Base-by-base conservation (phyloP, 2,329 filamentous ascomycete species). In the Xylaria sp. region DNA sequence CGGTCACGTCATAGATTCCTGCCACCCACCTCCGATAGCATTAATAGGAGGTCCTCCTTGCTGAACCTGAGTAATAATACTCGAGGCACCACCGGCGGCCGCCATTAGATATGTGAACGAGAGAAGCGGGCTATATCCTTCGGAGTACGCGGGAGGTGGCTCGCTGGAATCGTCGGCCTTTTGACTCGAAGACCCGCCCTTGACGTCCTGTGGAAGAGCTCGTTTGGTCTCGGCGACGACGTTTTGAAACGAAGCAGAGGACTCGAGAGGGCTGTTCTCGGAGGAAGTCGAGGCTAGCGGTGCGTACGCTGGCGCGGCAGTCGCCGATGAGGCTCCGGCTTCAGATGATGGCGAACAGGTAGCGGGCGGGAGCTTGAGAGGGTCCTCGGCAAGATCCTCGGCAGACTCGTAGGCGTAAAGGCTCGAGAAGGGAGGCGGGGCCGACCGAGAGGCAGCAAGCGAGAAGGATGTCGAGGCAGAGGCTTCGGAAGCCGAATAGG, bases 41-140 rank as follows among this genome's bases (percentile, higher is more conserved):
- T 94, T 96, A 65, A 97, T 86, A 37, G 92, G 90, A 66, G 92
- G 90, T 46, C 89, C 92, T 63, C 89, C 89, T 76, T 99, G 94
- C 72, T 96, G 92, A 66, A 99, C 94, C 79, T 99, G 94, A 76
- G 94, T 99, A 78, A 99, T 96, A 72, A 99, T 96, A 84, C 94
- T 97, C 79, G 92, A 89, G 66, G 92, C 90, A 78, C 92, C 93
- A 81, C 93, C 93, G 76, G 93, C 92, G 73, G 92, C 90, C 76
- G 94, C 92, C 94, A 99, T 99, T 72, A 96, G 85, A 84, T 95
- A 99, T 66, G 89, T 88, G 71, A 99, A 99, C 53, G 91, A 91
- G 57, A 89, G 84, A 72, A 99, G 86, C 59, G 94, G 94, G 78
- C 91, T 97, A 57, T 87, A 89, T 67, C 93, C 92, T 84, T 97